Evolutionary conservation across 2,329 filamentous ascomycete species (phyloP), one percentile per base, ranked within the genome.

Genomic region (Uncinocarpus reesii): DNA sequence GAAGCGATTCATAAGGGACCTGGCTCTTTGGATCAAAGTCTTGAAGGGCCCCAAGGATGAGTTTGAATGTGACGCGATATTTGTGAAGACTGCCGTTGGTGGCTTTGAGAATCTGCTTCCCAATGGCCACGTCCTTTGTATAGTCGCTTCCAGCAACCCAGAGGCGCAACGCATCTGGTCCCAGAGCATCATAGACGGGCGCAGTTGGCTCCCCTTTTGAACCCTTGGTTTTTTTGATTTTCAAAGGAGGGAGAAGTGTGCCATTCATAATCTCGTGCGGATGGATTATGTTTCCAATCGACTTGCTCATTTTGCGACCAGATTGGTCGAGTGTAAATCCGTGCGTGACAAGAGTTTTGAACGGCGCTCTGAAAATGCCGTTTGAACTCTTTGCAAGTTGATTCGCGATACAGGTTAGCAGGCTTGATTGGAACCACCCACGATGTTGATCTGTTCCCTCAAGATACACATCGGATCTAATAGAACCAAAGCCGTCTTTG

Each of bases 231-330:
- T 82, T 82, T 59, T 79, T 82, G 36, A 67, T 67, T 61, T 84
- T 85, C 31, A 82, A 61, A 0, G 82, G 80, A 4, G 84, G 84
- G 11, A 93, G 68, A 8, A 95, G 71, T 2, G 81, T 80, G 5
- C 90, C 90, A 45, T 86, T 79, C 72, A 95, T 92, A 55, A 98
- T 88, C 53, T 95, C 75, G 5, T 78, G 72, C 0, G 90, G 89
- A 0, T 79, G 76, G 48, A 96, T 80, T 23, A 85, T 82, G 60
- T 98, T 98, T 13, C 92, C 92, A 1, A 95, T 70, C 0, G 88
- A 95, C 66, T 98, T 98, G 62, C 89, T 95, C 92, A 98, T 98
- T 66, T 98, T 98, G 62, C 86, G 87, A n/a, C 89, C 89, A 29
- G 84, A 71, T 42, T 83, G 76, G 58, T 98, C 92, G 1, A 98